Conservation (phyloP, 2,329 filamentous ascomycete genomes). For the Arthrobotrys sphaeroides region DNA sequence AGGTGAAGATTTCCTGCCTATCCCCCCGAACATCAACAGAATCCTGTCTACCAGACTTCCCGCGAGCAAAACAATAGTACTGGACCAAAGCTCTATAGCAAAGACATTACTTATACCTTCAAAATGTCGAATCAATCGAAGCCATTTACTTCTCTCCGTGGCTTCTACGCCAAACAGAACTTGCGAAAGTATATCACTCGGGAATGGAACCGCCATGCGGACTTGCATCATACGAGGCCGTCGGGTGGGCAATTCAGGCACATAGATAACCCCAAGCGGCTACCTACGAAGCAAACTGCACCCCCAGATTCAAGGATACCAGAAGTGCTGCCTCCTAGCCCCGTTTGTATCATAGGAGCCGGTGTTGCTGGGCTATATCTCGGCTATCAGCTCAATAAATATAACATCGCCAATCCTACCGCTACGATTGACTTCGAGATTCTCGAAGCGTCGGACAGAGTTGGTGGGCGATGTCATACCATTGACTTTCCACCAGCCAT, state of each 20-base stretch:
- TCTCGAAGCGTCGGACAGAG: conserved; percentile 59
- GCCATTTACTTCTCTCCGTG: background rate
- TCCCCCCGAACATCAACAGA: background rate
- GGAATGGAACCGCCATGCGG: background rate
- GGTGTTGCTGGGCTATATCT: conserved; percentile 61
- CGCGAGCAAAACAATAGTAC: background rate
- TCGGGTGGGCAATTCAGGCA: background rate
- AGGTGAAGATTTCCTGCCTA: background rate
- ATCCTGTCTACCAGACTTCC: background rate
- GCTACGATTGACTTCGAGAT: conserved; percentile 60
- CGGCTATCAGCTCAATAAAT: conserved; percentile 58
- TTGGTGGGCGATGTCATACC: conserved; percentile 61
- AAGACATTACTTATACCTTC: background rate
- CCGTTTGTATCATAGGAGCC: conserved; percentile 61
- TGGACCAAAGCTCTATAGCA: background rate
- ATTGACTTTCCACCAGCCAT: conserved; percentile 58
- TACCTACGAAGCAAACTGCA: background rate
- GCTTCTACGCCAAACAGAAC: background rate
- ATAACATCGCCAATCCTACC: conserved; percentile 57
- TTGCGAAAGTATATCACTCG: background rate
- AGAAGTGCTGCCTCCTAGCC: background rate
- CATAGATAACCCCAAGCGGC: background rate
- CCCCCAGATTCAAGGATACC: background rate
- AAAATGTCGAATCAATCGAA: background rate
- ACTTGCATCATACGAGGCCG: background rate